phyloP scores from a whole-genome alignment of 805 yeast species.

The Nakazawaea molendinolei region DNA sequence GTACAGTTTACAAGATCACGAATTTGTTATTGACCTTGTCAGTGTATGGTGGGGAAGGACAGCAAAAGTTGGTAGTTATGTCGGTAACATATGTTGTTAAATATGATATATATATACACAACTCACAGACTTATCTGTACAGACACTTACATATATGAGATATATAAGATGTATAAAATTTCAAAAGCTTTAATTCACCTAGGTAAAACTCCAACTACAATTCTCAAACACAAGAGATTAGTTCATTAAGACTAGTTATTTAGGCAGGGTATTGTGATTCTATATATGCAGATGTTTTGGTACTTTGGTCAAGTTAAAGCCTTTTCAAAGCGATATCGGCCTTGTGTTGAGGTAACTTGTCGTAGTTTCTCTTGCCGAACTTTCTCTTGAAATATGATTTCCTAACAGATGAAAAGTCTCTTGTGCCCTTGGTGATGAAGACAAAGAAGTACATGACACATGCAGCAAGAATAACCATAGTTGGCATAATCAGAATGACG shows the following conservation, averaged over 20 bases:
- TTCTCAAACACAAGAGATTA: background rate
- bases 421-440: slow-evolving; percentile 45
- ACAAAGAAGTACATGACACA: slow-evolving; percentile 62
- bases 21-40: slow-evolving; percentile 36
- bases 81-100: slow-evolving; percentile 28
- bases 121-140: too few species aligned
- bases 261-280: too few species aligned
- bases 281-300: too few species aligned
- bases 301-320: too few species aligned
- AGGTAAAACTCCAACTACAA: background rate
- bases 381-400: slow-evolving; percentile 19
- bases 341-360: slow-evolving; percentile 9
- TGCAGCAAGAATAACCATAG: slow-evolving; percentile 52
- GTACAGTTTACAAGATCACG: slow-evolving; percentile 35
- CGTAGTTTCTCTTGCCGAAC: slow-evolving; percentile 9
- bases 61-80: slow-evolving; percentile 32
- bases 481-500: slow-evolving; percentile 62
- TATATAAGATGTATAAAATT: background rate
- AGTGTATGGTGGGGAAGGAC: slow-evolving; percentile 40
- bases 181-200: background rate
- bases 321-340: slow-evolving; percentile 11
- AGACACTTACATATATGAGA: background rate
- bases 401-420: slow-evolving; percentile 43
- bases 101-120: too few species aligned
- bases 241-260: too few species aligned